Percentiles rank a stretch among this genome's conserved stretches.
These are phyloP conservation scores for Phytophthora cactorum DNA, from an alignment of 352 stramenopile species.

Conservation along the genomic window DNA sequence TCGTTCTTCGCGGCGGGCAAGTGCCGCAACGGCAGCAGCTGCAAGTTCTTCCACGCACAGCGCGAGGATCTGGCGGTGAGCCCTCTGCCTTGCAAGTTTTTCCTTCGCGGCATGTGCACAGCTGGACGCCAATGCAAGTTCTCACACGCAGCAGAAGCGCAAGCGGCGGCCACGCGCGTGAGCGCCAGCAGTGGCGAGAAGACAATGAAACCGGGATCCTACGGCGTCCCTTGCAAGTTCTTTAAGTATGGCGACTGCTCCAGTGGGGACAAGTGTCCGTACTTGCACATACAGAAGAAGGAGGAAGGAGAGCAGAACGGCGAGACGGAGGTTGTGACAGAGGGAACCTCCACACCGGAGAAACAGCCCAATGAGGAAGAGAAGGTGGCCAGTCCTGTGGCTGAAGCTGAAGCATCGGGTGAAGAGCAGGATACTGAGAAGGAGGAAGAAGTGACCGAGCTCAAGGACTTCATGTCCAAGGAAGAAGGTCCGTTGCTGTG, in stretches of 20 bases:
- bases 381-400: slow-evolving; percentile 24
- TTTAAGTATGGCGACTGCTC: slow-evolving; percentile 73
- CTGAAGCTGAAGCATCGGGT: slow-evolving; percentile 7
- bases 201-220: slow-evolving; percentile 47
- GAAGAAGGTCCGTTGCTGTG: slow-evolving; percentile 61
- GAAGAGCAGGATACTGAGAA: slow-evolving; percentile 31
- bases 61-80: slow-evolving; percentile 46
- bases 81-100: slow-evolving; percentile 74
- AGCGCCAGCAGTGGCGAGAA: slow-evolving; percentile 56
- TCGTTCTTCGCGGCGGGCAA: slow-evolving; percentile 74
- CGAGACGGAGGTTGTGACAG: slow-evolving; percentile 42
- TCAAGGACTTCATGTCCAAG: slow-evolving; percentile 83
- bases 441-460: slow-evolving; percentile 47
- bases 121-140: slow-evolving; percentile 74
- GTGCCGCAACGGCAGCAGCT: slow-evolving; percentile 69
- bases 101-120: slow-evolving; percentile 66
- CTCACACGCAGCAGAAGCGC: slow-evolving; percentile 46
- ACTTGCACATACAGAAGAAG: slow-evolving; percentile 57
- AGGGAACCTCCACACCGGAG: slow-evolving; percentile 22
- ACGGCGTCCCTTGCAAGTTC: slow-evolving; percentile 71
- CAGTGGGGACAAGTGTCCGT: slow-evolving; percentile 68
- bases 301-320: slow-evolving; percentile 21
- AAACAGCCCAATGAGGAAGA: slow-evolving; percentile 43
- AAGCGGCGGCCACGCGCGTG: slow-evolving; percentile 31
- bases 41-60: slow-evolving; percentile 68